A percentile compares a stretch with the other conserved stretches of the same genome.
phyloP scores from a whole-genome alignment of 1,139 yeast species.

The Magnusiomyces tetraspermus region DNA sequence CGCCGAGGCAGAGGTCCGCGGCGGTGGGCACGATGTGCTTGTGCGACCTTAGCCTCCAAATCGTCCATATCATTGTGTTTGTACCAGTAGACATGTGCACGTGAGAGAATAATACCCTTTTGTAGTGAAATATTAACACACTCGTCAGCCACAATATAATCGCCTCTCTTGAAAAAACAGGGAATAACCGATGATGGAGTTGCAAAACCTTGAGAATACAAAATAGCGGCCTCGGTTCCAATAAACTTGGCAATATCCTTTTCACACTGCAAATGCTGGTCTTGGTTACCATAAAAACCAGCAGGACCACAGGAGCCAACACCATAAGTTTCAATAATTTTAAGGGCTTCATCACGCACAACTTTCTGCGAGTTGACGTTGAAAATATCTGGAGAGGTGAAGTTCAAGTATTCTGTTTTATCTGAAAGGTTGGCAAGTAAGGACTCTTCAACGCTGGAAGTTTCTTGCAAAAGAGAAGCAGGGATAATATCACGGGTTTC shows the following conservation, averaged over 20 bases:
- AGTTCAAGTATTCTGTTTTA: constrained; percentile 24
- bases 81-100: constrained; percentile 70
- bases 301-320: constrained; percentile 99
- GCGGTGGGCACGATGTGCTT: constrained; percentile 44
- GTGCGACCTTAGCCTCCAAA: constrained; percentile 56
- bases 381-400: constrained; percentile 38
- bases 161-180: constrained; percentile 92
- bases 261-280: constrained; percentile 76
- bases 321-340: constrained; percentile 61
- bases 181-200: constrained; percentile 96
- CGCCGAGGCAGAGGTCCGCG: constrained; percentile 73
- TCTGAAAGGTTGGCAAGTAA: constrained; percentile 20
- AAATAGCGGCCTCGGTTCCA: constrained; percentile 66
- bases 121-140: constrained; percentile 71
- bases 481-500: constrained; percentile 11
- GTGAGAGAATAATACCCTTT: constrained; percentile 77
- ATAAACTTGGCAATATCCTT: constrained; percentile 64
- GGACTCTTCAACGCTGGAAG: constrained; percentile 1
- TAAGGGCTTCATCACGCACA: constrained; percentile 48
- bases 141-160: constrained; percentile 78
- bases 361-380: constrained; percentile 50
- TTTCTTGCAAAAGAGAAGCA: constrained; percentile 3
- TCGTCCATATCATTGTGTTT: constrained; percentile 86
- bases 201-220: constrained; percentile 89
- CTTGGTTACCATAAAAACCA: constrained; percentile 93